phyloP scores from a whole-genome alignment of 2,329 filamentous ascomycete species.

The Kalaharituber pfeilii region DNA sequence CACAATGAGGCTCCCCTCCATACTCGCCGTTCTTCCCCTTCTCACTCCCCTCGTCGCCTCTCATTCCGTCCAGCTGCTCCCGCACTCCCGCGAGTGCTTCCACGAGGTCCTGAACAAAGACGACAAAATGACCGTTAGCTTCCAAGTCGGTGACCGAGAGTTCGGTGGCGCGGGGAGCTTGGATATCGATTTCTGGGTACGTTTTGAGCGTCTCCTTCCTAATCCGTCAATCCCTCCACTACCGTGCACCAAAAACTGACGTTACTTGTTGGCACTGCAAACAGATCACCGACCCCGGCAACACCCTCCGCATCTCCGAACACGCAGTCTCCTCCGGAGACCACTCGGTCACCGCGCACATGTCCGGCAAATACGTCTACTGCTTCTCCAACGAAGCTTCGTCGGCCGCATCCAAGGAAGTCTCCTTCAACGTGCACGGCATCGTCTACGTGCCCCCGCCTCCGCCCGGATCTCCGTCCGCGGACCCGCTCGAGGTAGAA shows the following conservation, averaged over 20 bases:
- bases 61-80: conserved; percentile 93
- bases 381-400: conserved; percentile 99
- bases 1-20: too few species aligned
- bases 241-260: too few species aligned
- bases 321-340: conserved; percentile 75
- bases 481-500: conserved; percentile 81
- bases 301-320: conserved; percentile 61
- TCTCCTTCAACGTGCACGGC: conserved; percentile 97
- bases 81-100: conserved; percentile 94
- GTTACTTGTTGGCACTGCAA: too few species aligned
- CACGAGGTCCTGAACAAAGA: conserved; percentile 82
- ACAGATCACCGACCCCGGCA: conserved; percentile 61
- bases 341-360: conserved; percentile 68
- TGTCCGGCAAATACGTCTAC: conserved; percentile 83
- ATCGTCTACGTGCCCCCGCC: conserved; percentile 90
- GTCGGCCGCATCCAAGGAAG: conserved; percentile 90
- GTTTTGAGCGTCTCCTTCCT: conserved; percentile 24
- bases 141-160: conserved; percentile 92
- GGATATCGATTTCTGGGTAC: conserved; percentile 96
- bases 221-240: neutral
- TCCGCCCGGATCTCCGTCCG: conserved; percentile 56
- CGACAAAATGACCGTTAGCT: conserved; percentile 96
- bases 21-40: too few species aligned
- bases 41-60: too few species aligned
- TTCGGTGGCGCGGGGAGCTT: conserved; percentile 88